Percentiles rank a stretch among this genome's conserved stretches.
These are phyloP conservation scores for Botrytis elliptica DNA, from an alignment of 2,329 filamentous ascomycete genomes.

Conservation along the genomic window DNA sequence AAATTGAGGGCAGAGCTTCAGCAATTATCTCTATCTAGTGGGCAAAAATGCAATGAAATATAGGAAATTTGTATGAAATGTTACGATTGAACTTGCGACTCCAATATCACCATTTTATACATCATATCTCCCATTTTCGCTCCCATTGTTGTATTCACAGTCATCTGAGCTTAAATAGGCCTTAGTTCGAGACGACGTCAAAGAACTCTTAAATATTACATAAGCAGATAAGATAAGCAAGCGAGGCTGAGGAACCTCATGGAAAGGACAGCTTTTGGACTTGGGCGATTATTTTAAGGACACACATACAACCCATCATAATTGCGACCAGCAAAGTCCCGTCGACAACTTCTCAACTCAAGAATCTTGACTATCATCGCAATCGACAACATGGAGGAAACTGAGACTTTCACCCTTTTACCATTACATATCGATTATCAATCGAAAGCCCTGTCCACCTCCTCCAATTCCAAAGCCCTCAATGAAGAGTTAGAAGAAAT, in stretches of 20 bases:
- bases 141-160: not conserved
- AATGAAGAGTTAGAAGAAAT: slow-evolving; percentile 67
- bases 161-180: not conserved
- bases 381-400: slow-evolving; percentile 50
- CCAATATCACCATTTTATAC: not conserved
- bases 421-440: slow-evolving; percentile 78
- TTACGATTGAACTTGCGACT: not conserved
- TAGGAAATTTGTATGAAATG: fast-evolving
- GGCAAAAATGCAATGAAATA: not conserved
- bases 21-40: not conserved
- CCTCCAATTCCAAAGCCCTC: slow-evolving; percentile 50
- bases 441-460: slow-evolving; percentile 68
- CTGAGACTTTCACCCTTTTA: slow-evolving; percentile 76
- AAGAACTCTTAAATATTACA: not conserved
- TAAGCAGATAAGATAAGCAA: not conserved
- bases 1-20: not conserved
- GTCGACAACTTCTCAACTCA: not conserved
- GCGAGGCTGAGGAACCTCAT: not conserved
- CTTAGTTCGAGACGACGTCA: not conserved
- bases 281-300: not conserved
- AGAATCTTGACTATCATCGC: not conserved
- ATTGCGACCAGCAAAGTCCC: not conserved
- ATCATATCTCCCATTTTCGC: not conserved
- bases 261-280: slow-evolving; percentile 13
- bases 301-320: not conserved